These are phyloP conservation scores for Flaveria ramosissima DNA, from an alignment of 129 eudicot species.

Conservation along the genomic window DNA sequence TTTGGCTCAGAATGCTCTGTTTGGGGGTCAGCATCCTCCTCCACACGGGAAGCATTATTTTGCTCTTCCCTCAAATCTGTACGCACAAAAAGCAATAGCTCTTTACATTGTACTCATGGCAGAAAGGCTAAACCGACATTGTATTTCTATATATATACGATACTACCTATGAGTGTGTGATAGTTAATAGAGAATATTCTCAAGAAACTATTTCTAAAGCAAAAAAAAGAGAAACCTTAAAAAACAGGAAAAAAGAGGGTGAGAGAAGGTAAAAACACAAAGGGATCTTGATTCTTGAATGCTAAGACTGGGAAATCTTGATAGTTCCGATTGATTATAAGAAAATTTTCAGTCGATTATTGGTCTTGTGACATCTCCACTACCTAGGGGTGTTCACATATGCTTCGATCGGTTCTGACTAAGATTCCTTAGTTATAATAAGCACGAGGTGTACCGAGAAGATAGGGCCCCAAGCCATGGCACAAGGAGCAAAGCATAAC, in stretches of 20 bases:
- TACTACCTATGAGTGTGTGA: background rate
- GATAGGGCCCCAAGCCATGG: no score
- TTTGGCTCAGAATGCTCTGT: constrained; percentile 17
- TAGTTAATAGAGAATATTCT: background rate
- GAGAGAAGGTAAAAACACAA: background rate
- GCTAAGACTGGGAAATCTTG: background rate
- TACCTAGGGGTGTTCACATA: background rate
- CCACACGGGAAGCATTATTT: constrained; percentile 26
- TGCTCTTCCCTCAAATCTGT: constrained; percentile 39
- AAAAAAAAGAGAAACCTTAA: background rate
- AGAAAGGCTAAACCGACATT: background rate
- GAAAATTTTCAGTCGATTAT: background rate
- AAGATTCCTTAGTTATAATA: no score
- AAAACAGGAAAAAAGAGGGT: background rate
- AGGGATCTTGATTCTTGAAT: background rate
- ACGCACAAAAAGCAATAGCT: constrained; percentile 16
- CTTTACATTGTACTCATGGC: constrained; percentile 3
- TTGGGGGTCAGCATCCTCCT: constrained; percentile 25
- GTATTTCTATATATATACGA: background rate
- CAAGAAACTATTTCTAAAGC: background rate
- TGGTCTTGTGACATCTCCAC: background rate
- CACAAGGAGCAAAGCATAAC: no score
- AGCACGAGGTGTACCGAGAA: no score
- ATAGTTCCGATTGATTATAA: background rate
- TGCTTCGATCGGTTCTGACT: no score